A percentile compares a stretch with the other conserved stretches of the same genome.
Evolutionary conservation across 768 basidiomycete species (phyloP).

Genomic region (Russula emetica): DNA sequence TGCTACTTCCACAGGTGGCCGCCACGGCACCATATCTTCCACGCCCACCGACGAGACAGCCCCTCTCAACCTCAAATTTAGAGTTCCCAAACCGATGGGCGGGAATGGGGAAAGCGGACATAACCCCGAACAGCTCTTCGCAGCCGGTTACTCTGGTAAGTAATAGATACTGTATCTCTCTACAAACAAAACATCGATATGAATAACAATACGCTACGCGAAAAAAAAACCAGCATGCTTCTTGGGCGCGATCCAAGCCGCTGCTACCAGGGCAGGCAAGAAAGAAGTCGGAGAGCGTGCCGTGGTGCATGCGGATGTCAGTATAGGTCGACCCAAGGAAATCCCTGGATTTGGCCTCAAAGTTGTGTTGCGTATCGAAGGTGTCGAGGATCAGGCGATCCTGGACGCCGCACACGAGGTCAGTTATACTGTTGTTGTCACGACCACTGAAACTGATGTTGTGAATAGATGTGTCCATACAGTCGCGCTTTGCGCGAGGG

Average conservation of each 20-base stretch:
- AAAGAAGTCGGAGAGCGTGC: conserved; percentile 52
- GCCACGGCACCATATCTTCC: conserved; percentile 19
- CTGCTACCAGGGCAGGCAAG: conserved; percentile 53
- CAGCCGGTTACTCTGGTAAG: conserved; percentile 36
- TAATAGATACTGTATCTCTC: neutral
- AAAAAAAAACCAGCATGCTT: conserved; percentile 52
- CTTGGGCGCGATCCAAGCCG: conserved; percentile 62
- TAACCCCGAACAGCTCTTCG: conserved; percentile 30
- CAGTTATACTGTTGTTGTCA: conserved; percentile 19
- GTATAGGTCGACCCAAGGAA: conserved; percentile 57
- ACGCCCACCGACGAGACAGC: conserved; percentile 18
- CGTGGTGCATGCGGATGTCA: conserved; percentile 55
- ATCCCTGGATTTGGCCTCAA: conserved; percentile 62
- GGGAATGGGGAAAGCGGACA: conserved; percentile 23
- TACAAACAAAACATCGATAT: neutral
- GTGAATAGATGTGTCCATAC: conserved; percentile 28
- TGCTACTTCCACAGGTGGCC: conserved; percentile 25
- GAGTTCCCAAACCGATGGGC: conserved; percentile 19
- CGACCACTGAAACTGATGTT: neutral
- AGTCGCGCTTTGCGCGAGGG: conserved; percentile 27
- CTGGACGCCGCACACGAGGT: conserved; percentile 70
- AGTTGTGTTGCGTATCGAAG: conserved; percentile 68
- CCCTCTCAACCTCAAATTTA: conserved; percentile 23
- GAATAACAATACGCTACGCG: neutral
- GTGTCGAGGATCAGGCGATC: conserved; percentile 59